phyloP scores from a whole-genome alignment of 192 early-diverging fungal genomes.

The Cetraspora pellucida region DNA sequence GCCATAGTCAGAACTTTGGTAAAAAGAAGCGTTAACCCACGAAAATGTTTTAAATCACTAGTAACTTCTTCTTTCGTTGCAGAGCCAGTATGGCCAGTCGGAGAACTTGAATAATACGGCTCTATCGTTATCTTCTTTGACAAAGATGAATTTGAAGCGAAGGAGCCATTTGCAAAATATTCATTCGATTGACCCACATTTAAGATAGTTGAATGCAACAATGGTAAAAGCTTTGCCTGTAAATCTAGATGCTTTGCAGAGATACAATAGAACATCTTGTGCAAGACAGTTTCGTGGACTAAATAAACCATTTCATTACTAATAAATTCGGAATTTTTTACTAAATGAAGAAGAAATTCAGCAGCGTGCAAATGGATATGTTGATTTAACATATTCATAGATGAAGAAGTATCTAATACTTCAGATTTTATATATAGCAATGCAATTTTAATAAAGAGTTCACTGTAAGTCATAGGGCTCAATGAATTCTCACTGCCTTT shows the following conservation, averaged over 20 bases:
- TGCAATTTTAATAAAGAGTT: conserved; percentile 4
- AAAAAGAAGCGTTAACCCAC: conserved; percentile 45
- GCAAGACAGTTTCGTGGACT: conserved; percentile 54
- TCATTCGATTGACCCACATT: conserved; percentile 43
- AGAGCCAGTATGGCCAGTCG: not conserved
- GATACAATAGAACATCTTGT: conserved; percentile 66
- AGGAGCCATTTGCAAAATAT: conserved; percentile 9
- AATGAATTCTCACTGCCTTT: not conserved
- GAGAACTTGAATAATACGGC: not conserved
- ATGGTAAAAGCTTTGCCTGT: conserved; percentile 61
- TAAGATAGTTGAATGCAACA: conserved; percentile 54
- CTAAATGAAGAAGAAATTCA: conserved; percentile 60
- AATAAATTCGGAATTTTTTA: conserved; percentile 56
- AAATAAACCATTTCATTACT: conserved; percentile 50
- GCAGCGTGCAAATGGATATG: conserved; percentile 60
- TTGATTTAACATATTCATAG: conserved; percentile 42
- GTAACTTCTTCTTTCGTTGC: not conserved
- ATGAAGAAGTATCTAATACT: conserved; percentile 39
- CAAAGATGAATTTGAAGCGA: not conserved
- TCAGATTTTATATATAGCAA: conserved; percentile 51
- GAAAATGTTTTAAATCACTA: not conserved
- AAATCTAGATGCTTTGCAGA: conserved; percentile 50
- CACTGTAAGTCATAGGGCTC: conserved; percentile 1
- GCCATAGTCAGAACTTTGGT: conserved; percentile 63
- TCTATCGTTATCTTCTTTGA: not conserved